Evolutionary conservation across 2,329 filamentous ascomycete genomes (phyloP).

Genomic region (Neofusicoccum cordaticola): DNA sequence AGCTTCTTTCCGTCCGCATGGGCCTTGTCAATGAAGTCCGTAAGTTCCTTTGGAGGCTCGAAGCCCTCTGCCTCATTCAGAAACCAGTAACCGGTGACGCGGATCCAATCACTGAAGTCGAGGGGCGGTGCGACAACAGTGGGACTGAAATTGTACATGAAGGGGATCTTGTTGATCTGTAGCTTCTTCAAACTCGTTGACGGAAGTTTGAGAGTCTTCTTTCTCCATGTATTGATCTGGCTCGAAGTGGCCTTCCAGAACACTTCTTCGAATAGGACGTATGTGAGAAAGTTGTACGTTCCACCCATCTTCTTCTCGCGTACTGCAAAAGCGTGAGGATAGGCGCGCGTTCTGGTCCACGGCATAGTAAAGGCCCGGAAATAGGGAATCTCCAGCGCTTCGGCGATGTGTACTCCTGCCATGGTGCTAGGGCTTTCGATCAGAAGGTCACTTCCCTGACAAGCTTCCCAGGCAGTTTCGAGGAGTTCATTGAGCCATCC

Average conservation of each 20-base stretch:
- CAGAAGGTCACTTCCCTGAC: constrained; percentile 80
- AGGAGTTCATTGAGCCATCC: constrained; percentile 93
- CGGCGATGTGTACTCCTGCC: constrained; percentile 96
- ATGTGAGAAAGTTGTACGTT: constrained; percentile 90
- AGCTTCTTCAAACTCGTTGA: constrained; percentile 84
- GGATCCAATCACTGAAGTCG: constrained; percentile 97
- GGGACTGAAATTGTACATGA: constrained; percentile 95
- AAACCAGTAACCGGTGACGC: constrained; percentile 98
- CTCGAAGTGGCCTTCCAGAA: constrained; percentile 93
- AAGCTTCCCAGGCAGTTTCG: constrained; percentile 75
- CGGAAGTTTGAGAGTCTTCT: constrained; percentile 72
- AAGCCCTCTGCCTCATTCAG: constrained; percentile 71
- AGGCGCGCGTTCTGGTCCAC: constrained; percentile 92
- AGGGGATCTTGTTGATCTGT: constrained; percentile 96
- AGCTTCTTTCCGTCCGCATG: constrained; percentile 74
- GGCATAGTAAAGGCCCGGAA: constrained; percentile 99
- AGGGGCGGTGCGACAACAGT: constrained; percentile 90
- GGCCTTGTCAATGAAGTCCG: constrained; percentile 71
- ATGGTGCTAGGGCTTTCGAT: constrained; percentile 97
- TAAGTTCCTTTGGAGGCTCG: constrained; percentile 71
- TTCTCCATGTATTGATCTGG: constrained; percentile 91
- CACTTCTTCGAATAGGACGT: constrained; percentile 92
- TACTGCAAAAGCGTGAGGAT: constrained; percentile 94
- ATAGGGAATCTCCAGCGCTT: constrained; percentile 88
- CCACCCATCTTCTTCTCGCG: constrained; percentile 93